Evolutionary conservation across 2,329 filamentous ascomycete genomes (phyloP).

Genomic region (Aspergillus pseudotamarii): DNA sequence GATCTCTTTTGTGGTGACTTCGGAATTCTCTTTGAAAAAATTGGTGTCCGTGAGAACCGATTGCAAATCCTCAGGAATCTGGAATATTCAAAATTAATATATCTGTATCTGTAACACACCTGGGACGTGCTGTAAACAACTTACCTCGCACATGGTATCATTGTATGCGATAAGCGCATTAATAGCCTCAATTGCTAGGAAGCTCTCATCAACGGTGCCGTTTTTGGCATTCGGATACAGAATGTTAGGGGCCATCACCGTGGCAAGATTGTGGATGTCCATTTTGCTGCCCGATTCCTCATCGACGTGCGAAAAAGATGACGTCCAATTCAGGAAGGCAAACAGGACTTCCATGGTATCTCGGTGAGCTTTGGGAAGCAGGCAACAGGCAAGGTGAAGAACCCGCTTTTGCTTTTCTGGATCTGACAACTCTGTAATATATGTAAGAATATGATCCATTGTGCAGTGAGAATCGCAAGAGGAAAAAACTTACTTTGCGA

Average conservation of each 20-base stretch:
- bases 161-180: constrained; percentile 89
- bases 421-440: constrained; percentile 70
- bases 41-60: constrained; percentile 80
- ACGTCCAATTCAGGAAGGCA: constrained; percentile 95
- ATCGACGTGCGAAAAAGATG: constrained; percentile 95
- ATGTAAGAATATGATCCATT: constrained; percentile 1
- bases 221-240: constrained; percentile 72
- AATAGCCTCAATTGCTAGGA: constrained; percentile 90
- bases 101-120: not conserved
- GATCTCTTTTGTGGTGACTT: constrained; percentile 96
- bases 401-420: constrained; percentile 80
- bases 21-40: constrained; percentile 78
- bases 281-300: constrained; percentile 98
- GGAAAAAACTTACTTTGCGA: constrained; percentile 67
- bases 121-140: constrained; percentile 31
- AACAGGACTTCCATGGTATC: constrained; percentile 95
- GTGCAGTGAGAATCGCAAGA: constrained; percentile 13
- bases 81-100: constrained; percentile 2
- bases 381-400: constrained; percentile 86
- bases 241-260: constrained; percentile 96
- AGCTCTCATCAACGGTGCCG: constrained; percentile 81
- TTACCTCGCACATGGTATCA: constrained; percentile 95
- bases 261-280: constrained; percentile 96
- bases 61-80: constrained; percentile 93
- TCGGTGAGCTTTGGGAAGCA: constrained; percentile 87